Evolutionary conservation across 805 yeast species (phyloP).

Genomic region (Candida sphagnicola): DNA sequence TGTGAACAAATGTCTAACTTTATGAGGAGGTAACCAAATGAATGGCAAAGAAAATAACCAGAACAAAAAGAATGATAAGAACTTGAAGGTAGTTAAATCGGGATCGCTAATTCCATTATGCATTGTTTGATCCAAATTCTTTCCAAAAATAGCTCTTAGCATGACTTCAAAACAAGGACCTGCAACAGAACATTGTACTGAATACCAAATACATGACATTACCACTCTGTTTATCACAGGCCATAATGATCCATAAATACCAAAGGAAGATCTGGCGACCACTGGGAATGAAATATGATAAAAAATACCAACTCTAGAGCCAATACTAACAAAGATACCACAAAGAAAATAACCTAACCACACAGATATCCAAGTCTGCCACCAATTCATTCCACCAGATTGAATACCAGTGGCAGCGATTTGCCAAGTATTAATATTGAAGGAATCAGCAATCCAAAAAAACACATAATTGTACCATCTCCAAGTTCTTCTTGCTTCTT

Average conservation of each 20-base stretch:
- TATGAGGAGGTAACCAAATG: slow-evolving; percentile 78
- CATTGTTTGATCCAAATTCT: slow-evolving; percentile 55
- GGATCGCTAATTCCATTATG: slow-evolving; percentile 57
- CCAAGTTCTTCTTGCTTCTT: slow-evolving; percentile 75
- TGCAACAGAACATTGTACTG: slow-evolving; percentile 82
- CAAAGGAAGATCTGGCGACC: slow-evolving; percentile 75
- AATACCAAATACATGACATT: slow-evolving; percentile 84
- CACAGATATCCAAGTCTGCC: slow-evolving; percentile 87
- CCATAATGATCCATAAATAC: slow-evolving; percentile 84
- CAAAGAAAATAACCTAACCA: slow-evolving; percentile 79
- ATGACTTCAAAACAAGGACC: slow-evolving; percentile 76
- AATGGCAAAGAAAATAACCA: slow-evolving; percentile 80
- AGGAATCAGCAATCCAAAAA: slow-evolving; percentile 88
- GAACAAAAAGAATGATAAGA: slow-evolving; percentile 74
- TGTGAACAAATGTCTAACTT: slow-evolving; percentile 78
- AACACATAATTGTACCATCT: slow-evolving; percentile 74
- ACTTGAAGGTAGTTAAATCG: slow-evolving; percentile 67
- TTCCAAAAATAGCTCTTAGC: slow-evolving; percentile 72
- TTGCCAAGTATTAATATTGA: slow-evolving; percentile 88
- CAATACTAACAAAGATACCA: slow-evolving; percentile 63
- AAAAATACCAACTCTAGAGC: slow-evolving; percentile 74
- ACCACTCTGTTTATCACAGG: slow-evolving; percentile 85
- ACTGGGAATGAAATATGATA: slow-evolving; percentile 88
- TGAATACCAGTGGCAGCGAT: slow-evolving; percentile 82
- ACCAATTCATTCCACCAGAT: slow-evolving; percentile 75